Percentiles rank a stretch among this genome's conserved stretches.
Conservation (phyloP, 768 basidiomycete species). For the Dictyophora rubrovolvata region DNA sequence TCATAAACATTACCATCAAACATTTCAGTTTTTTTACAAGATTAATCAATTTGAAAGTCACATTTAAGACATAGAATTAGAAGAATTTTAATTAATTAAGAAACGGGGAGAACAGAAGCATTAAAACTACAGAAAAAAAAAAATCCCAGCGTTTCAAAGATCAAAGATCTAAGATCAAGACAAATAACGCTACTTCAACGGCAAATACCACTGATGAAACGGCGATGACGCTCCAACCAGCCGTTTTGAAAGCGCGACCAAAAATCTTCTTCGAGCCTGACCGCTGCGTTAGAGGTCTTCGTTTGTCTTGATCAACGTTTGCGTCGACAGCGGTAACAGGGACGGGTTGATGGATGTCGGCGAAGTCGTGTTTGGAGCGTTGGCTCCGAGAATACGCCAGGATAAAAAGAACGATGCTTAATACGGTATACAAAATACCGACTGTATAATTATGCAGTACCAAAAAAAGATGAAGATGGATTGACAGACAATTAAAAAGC, state of each 20-base stretch:
- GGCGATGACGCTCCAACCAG: slow-evolving; percentile 50
- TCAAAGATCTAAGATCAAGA: not conserved
- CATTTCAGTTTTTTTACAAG: too few relatives aligned
- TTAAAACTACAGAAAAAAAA: not conserved
- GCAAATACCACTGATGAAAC: slow-evolving; percentile 10
- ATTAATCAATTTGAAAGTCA: too few relatives aligned
- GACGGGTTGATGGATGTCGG: slow-evolving; percentile 35
- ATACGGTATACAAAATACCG: slow-evolving; percentile 38
- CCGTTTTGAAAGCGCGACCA: slow-evolving; percentile 70
- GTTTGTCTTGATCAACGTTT: slow-evolving; percentile 5
- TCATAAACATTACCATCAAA: too few relatives aligned
- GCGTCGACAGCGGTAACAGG: not conserved
- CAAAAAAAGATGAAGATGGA: not conserved
- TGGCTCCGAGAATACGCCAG: slow-evolving; percentile 50
- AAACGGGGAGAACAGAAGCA: too few relatives aligned
- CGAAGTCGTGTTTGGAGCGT: slow-evolving; percentile 67
- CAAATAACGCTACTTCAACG: slow-evolving; percentile 2
- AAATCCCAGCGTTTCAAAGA: not conserved
- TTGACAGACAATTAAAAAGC: not conserved
- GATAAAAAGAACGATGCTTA: slow-evolving; percentile 51
- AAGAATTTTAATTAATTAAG: too few relatives aligned
- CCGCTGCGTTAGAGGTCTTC: slow-evolving; percentile 13
- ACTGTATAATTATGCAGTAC: slow-evolving; percentile 19
- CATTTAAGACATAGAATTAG: too few relatives aligned
- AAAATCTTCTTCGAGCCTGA: slow-evolving; percentile 26